These are phyloP conservation scores for Fusarium continuum DNA, from an alignment of 2,329 filamentous ascomycete genomes.

Conservation along the genomic window DNA sequence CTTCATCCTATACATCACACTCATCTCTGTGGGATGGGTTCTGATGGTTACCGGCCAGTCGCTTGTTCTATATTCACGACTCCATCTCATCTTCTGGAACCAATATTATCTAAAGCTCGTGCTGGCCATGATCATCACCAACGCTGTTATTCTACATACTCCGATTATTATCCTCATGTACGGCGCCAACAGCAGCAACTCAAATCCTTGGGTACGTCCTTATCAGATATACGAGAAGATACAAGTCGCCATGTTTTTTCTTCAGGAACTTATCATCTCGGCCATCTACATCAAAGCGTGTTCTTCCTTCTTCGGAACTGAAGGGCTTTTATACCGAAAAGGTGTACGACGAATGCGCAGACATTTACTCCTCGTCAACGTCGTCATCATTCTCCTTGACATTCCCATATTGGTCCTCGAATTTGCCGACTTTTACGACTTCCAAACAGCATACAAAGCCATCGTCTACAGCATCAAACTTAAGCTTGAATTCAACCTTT, in stretches of 20 bases:
- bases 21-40: slow-evolving; percentile 46
- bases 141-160: slow-evolving; percentile 58
- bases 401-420: slow-evolving; percentile 44
- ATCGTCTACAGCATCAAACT: slow-evolving; percentile 50
- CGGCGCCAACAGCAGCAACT: slow-evolving; percentile 54
- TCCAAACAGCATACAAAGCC: slow-evolving; percentile 40
- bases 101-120: slow-evolving; percentile 57
- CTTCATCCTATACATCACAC: slow-evolving; percentile 37
- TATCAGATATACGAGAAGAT: slow-evolving; percentile 63
- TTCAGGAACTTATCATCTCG: slow-evolving; percentile 64
- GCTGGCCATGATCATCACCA: slow-evolving; percentile 65
- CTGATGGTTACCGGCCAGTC: slow-evolving; percentile 69
- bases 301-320: slow-evolving; percentile 2
- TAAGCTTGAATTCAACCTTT: slow-evolving; percentile 50
- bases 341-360: slow-evolving; percentile 27
- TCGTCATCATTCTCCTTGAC: slow-evolving; percentile 54
- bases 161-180: slow-evolving; percentile 66
- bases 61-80: slow-evolving; percentile 68
- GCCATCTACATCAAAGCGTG: slow-evolving; percentile 56
- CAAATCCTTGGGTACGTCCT: slow-evolving; percentile 28
- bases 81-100: slow-evolving; percentile 66
- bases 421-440: slow-evolving; percentile 50
- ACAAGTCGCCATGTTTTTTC: slow-evolving; percentile 63
- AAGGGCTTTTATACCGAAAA: not conserved
- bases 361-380: slow-evolving; percentile 55